Evolutionary conservation across 331 rosid species (phyloP), one percentile per base, ranked within the genome.

Genomic region (Arachis monticola): DNA sequence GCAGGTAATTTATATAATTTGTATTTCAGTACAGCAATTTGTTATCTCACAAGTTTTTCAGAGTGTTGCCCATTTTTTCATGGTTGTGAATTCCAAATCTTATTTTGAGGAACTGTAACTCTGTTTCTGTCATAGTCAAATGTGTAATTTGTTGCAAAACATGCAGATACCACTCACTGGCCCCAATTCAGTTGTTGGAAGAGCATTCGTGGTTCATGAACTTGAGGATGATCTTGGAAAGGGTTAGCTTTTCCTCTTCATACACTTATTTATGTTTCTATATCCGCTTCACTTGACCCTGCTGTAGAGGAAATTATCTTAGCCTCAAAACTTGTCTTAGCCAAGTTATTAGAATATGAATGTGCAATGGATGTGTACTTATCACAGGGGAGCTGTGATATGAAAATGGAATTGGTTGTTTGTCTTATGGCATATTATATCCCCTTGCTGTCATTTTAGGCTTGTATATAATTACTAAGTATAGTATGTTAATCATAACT

Each of bases 171-270:
- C 93, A 67, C 86, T 90, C 60, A 65, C 38, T 50, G 96, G 94
- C 80, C 94, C 91, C 60, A 79, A 88, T 81, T 76, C 97, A 11
- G 87, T 92, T 3, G 73, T 92, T 83, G 97, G 97, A 77, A 88
- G 97, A 81, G 96, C 96, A 70, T 73, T 92, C 6, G 97, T 92
- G 70, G 97, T 92, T 74, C 97, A 92, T 35, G 97, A 88, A 82
- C 92, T 90, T 64, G 80, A 58, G 86, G 97, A 92, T 68, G 97
- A 92, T 50, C 96, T 92, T 58, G 97, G 97, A 68, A 92, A 92
- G 67, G 96, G 97, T 88, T 74, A 75, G 88, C 56, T 85, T 84
- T 86, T 81, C 45, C 77, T 74, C 58, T 74, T 61, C 35, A 14
- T 67, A 72, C 32, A 32, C 47, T 73, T 69, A 6, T 38, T 63